Base-by-base conservation (phyloP, 768 basidiomycete species). In the Pleurotus tuber-regium region DNA sequence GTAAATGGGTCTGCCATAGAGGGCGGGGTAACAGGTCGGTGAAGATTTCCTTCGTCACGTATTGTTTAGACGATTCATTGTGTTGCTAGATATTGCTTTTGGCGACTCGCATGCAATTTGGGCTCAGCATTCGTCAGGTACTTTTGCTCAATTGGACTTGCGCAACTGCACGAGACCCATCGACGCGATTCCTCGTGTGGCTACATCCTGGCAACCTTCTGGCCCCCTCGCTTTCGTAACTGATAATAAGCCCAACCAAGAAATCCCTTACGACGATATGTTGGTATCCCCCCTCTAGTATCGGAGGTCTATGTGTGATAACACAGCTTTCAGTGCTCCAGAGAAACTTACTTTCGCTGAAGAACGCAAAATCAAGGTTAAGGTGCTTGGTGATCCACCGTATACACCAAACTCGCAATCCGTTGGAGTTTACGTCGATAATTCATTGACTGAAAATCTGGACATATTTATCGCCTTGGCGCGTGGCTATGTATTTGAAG, bases 231-330 rank as follows among this genome's bases (percentile, higher is more conserved):
- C 83, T 4, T 92, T 92, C 57, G 82, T 86, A 9, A 64, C 78
- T 1, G 87, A 87, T 47, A 68, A 66, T n/a, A 70, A 68, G 35
- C 55, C 60, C 4, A 63, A 62, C 31, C 84, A 79, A 75, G 87
- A 91, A 58, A 63, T 85, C 2, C 91, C 91, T 2, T 92, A 87
- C 53, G 91, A 93, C 56, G 91, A 93, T 59, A 59, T 85, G 90
- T 90, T 59, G 48, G 83, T 68, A 12, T 10, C n/a, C 12, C 9
- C 25, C 16, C 5, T 36, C 39, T 28, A 40, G 35, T 51, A 30
- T 43, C 35, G 42, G 30, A 18, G n/a, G n/a, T n/a, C n/a, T n/a
- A n/a, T n/a, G n/a, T 50, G 9, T 42, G 31, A 16, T 18, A 31
- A 53, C 21, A 29, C 26, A 57, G 28, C 25, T 29, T 30, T 29